phyloP scores from a whole-genome alignment of 768 basidiomycete genomes.

The Phylloporus sp. region DNA sequence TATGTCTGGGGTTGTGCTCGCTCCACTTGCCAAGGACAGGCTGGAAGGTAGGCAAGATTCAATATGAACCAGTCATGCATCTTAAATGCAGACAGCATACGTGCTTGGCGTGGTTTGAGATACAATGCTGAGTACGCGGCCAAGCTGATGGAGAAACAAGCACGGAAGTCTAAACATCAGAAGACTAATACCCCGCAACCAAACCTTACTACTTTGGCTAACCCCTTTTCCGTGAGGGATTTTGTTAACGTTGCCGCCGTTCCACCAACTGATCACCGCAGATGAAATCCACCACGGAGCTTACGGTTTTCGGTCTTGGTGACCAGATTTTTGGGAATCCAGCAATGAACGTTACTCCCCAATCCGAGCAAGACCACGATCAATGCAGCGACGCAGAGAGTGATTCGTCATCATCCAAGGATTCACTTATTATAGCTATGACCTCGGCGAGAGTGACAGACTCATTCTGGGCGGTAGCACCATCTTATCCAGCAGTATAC shows the following conservation, averaged over 20 bases:
- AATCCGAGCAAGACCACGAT: conserved; percentile 14
- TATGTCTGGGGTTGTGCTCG: conserved; percentile 84
- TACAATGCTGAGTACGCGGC: conserved; percentile 72
- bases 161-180: conserved; percentile 36
- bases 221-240: conserved; percentile 69
- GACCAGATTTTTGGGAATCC: conserved; percentile 59
- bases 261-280: conserved; percentile 9
- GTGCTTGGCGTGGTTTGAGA: conserved; percentile 76
- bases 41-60: conserved; percentile 61
- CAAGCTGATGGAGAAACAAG: conserved; percentile 59
- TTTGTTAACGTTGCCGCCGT: not conserved
- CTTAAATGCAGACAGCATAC: conserved; percentile 46
- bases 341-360: conserved; percentile 15
- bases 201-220: conserved; percentile 36
- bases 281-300: conserved; percentile 27
- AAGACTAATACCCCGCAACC: conserved; percentile 36
- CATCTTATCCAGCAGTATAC: conserved; percentile 65
- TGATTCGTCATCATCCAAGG: conserved; percentile 37
- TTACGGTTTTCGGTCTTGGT: conserved; percentile 52
- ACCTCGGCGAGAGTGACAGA: conserved; percentile 50
- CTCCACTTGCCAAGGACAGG: conserved; percentile 65
- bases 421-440: conserved; percentile 55
- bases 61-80: conserved; percentile 3
- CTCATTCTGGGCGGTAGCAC: conserved; percentile 65
- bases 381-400: conserved; percentile 33